Percentiles rank a stretch among this genome's conserved stretches.
Conservation (phyloP, 305 asterid genomes). For the Fraxinus xanthoxyloides region DNA sequence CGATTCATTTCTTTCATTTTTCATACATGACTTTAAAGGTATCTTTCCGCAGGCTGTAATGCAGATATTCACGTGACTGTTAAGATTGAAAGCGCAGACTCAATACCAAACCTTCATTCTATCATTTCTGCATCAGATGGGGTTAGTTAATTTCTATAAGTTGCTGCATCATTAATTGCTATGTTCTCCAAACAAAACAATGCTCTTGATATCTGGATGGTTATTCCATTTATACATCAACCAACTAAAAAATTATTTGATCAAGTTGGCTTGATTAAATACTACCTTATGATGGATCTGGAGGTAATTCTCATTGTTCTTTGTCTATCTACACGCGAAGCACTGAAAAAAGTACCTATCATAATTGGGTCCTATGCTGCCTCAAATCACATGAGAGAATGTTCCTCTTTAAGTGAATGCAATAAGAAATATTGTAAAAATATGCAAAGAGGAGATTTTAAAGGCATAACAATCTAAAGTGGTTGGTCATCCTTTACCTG, state of each 20-base stretch:
- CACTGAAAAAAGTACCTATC: background rate
- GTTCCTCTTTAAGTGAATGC: background rate
- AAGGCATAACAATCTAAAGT: background rate
- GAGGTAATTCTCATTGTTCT: background rate
- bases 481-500: background rate
- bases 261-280: background rate
- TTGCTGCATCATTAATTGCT: background rate
- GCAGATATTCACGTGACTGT: conserved; percentile 82
- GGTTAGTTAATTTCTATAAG: conserved; percentile 48
- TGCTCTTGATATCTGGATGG: background rate
- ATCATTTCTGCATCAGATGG: conserved; percentile 93
- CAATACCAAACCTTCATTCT: conserved; percentile 87
- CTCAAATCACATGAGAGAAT: background rate
- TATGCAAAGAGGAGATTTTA: background rate
- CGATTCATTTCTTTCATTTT: background rate
- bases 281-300: background rate
- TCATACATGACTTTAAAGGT: conserved; percentile 17
- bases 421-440: background rate
- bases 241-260: background rate
- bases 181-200: background rate
- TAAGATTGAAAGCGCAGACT: conserved; percentile 96
- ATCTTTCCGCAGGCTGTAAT: conserved; percentile 54
- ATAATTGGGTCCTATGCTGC: background rate
- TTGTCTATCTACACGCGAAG: background rate
- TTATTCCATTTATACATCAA: background rate